These are phyloP conservation scores for Cordyceps cicadae DNA, from an alignment of 2,329 filamentous ascomycete genomes.

Conservation along the genomic window DNA sequence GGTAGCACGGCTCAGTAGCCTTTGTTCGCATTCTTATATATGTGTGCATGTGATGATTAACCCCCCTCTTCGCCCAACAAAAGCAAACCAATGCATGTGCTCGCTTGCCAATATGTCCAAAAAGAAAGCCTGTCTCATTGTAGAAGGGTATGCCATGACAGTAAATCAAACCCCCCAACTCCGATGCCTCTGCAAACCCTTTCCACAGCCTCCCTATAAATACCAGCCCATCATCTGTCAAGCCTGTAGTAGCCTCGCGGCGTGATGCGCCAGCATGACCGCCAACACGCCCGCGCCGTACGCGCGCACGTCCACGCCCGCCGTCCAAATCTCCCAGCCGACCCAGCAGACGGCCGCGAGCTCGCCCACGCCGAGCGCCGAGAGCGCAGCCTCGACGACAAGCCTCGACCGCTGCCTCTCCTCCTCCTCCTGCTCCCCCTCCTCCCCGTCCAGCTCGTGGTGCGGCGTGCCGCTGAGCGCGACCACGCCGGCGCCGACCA, in stretches of 20 bases:
- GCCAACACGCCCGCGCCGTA: slow-evolving; percentile 23
- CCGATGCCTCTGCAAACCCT: neutral
- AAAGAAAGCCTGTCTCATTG: neutral
- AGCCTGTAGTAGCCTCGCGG: slow-evolving; percentile 16
- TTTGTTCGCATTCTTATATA: neutral
- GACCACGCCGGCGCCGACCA: slow-evolving; percentile 22
- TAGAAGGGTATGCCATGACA: neutral
- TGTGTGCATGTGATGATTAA: neutral
- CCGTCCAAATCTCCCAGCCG: slow-evolving; percentile 23
- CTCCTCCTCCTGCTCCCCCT: slow-evolving; percentile 12
- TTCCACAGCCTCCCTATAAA: neutral
- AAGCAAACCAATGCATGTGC: neutral
- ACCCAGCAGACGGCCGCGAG: slow-evolving; percentile 27
- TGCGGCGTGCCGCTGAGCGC: slow-evolving; percentile 21
- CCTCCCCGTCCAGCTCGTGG: slow-evolving; percentile 18
- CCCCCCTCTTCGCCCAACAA: neutral
- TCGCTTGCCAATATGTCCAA: neutral
- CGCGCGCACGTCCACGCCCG: slow-evolving; percentile 16
- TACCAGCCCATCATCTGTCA: neutral
- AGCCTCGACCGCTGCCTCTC: slow-evolving; percentile 13
- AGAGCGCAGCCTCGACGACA: slow-evolving; percentile 18
- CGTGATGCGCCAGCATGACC: slow-evolving; percentile 25
- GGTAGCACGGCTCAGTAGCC: no score
- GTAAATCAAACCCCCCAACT: neutral
- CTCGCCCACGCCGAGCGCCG: slow-evolving; percentile 24